phyloP scores from a whole-genome alignment of 306 rosid species.

The Arachis stenosperma region DNA sequence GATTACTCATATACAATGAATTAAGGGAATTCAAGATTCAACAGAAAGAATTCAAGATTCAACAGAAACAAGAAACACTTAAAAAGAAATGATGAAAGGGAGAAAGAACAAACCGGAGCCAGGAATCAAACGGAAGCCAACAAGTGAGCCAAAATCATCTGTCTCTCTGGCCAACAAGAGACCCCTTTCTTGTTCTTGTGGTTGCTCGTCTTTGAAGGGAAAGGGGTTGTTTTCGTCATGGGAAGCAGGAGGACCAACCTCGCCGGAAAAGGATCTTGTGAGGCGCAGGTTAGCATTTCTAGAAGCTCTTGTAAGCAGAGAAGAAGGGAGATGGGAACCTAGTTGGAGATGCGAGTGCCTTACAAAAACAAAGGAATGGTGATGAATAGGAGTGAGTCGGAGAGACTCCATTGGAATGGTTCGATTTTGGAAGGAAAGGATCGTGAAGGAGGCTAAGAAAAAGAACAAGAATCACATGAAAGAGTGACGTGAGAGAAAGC shows the following conservation, averaged over 20 bases:
- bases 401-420: constrained; percentile 53
- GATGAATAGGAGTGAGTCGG: constrained; percentile 32
- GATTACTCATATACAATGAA: constrained; percentile 4
- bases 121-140: constrained; percentile 57
- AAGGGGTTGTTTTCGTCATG: constrained; percentile 44
- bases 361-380: not conserved
- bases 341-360: constrained; percentile 20
- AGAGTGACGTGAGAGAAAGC: not conserved
- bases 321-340: constrained; percentile 29
- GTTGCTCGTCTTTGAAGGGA: constrained; percentile 35
- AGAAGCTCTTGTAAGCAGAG: constrained; percentile 30
- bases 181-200: constrained; percentile 27
- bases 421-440: constrained; percentile 40
- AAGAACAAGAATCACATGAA: not conserved
- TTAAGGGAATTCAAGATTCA: constrained; percentile 1
- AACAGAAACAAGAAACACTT: not conserved
- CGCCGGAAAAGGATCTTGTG: constrained; percentile 39
- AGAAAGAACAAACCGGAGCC: constrained; percentile 42
- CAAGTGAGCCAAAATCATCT: constrained; percentile 54
- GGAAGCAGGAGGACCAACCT: constrained; percentile 23
- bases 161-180: constrained; percentile 45
- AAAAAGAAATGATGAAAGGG: not conserved
- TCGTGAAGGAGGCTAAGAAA: constrained; percentile 30
- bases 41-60: not conserved
- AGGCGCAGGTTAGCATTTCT: constrained; percentile 39